phyloP scores from a whole-genome alignment of 345 rosid genomes.

The Populus pruinosa region DNA sequence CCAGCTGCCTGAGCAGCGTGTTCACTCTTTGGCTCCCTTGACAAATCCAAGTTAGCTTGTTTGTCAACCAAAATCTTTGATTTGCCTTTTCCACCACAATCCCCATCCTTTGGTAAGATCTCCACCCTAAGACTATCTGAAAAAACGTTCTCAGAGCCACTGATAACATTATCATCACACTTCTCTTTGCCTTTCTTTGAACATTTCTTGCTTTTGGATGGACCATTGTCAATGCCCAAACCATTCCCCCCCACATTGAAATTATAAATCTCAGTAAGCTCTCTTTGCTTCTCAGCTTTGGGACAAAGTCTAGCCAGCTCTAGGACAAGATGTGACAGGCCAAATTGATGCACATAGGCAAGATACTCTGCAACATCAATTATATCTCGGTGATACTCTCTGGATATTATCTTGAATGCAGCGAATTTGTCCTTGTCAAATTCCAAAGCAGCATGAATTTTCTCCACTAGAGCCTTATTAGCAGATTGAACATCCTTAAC shows the following conservation, averaged over 20 bases:
- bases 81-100: slow-evolving; percentile 11
- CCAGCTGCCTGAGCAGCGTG: neutral
- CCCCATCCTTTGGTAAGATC: neutral
- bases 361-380: slow-evolving; percentile 18
- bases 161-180: slow-evolving; percentile 7
- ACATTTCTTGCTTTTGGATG: neutral
- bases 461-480: slow-evolving; percentile 26
- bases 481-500: slow-evolving; percentile 21
- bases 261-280: slow-evolving; percentile 22
- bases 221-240: neutral
- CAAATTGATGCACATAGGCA: slow-evolving; percentile 24
- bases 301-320: slow-evolving; percentile 29
- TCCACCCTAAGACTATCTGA: neutral
- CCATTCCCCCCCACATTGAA: slow-evolving; percentile 10
- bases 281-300: slow-evolving; percentile 20
- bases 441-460: slow-evolving; percentile 15
- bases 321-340: slow-evolving; percentile 20
- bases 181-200: slow-evolving; percentile 22
- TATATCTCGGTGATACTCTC: slow-evolving; percentile 15
- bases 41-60: neutral
- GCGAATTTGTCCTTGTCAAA: slow-evolving; percentile 19
- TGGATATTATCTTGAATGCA: slow-evolving; percentile 22
- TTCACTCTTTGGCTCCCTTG: neutral
- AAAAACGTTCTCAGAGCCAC: slow-evolving; percentile 1
- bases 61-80: slow-evolving; percentile 7